phyloP scores from a whole-genome alignment of 805 yeast genomes.

The Clavispora santaluciae region DNA sequence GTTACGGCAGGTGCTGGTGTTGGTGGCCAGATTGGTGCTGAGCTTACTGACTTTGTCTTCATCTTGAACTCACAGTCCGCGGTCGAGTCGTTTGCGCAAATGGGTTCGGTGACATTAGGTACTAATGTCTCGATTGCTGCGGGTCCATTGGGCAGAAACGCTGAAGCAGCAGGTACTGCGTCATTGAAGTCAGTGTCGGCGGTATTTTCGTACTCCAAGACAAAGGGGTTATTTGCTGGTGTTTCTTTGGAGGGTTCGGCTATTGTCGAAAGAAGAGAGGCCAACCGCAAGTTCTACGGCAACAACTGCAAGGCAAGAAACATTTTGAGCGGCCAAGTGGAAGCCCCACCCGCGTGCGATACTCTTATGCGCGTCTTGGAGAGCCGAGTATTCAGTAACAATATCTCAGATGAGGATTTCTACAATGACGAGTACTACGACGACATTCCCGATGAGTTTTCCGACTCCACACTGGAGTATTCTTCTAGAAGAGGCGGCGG shows the following conservation, averaged over 20 bases:
- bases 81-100: conserved; percentile 88
- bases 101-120: conserved; percentile 91
- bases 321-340: conserved; percentile 82
- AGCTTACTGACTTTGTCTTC: conserved; percentile 92
- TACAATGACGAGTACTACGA: conserved; percentile 60
- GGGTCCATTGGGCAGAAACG: conserved; percentile 95
- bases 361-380: conserved; percentile 81
- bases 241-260: conserved; percentile 96
- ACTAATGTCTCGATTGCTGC: conserved; percentile 95
- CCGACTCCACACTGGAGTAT: conserved; percentile 48
- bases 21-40: conserved; percentile 97
- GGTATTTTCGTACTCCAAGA: conserved; percentile 87
- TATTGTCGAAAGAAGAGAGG: conserved; percentile 94
- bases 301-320: conserved; percentile 79
- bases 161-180: conserved; percentile 96
- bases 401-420: conserved; percentile 44
- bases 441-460: conserved; percentile 69
- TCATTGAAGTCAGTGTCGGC: conserved; percentile 85
- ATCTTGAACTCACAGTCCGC: conserved; percentile 84
- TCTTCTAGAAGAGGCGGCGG: conserved; percentile 16
- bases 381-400: conserved; percentile 71
- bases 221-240: conserved; percentile 96
- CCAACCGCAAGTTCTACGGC: conserved; percentile 93
- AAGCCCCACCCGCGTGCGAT: conserved; percentile 88
- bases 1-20: conserved; percentile 98